These are phyloP conservation scores for Aegilops tauschii DNA, from an alignment of 176 grass and related monocot genomes.

Conservation along the genomic window DNA sequence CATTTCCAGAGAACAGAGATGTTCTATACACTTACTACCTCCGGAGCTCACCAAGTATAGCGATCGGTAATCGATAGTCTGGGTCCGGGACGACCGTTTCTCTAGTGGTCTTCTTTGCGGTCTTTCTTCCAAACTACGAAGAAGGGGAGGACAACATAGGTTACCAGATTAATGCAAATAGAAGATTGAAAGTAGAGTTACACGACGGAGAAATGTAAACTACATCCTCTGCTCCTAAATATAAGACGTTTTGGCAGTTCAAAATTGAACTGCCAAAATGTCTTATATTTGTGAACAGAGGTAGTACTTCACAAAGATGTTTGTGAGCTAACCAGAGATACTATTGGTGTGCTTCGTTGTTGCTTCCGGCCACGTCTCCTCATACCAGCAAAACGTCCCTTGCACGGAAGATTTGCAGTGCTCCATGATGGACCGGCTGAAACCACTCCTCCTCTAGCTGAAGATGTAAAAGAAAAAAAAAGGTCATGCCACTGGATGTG, in stretches of 20 bases:
- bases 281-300: no score
- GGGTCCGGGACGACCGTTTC: constrained; percentile 75
- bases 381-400: constrained; percentile 16
- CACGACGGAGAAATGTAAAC: neutral
- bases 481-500: neutral
- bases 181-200: neutral
- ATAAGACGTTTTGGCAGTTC: no score
- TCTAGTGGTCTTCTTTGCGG: constrained; percentile 35
- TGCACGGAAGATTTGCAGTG: neutral
- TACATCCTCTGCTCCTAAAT: no score
- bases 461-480: constrained; percentile 2
- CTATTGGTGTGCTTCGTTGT: constrained; percentile 24
- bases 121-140: constrained; percentile 74
- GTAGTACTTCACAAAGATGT: neutral
- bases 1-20: constrained; percentile 24
- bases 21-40: constrained; percentile 25
- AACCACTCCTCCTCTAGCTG: constrained; percentile 31
- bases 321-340: constrained; percentile 50
- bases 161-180: neutral
- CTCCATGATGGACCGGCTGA: constrained; percentile 12
- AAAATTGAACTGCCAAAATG: no score
- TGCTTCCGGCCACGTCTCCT: neutral
- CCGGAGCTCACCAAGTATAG: constrained; percentile 71
- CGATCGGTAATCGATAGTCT: constrained; percentile 87
- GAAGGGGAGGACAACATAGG: neutral